phyloP scores from a whole-genome alignment of 805 yeast genomes.

The Schwanniomyces sp. region DNA sequence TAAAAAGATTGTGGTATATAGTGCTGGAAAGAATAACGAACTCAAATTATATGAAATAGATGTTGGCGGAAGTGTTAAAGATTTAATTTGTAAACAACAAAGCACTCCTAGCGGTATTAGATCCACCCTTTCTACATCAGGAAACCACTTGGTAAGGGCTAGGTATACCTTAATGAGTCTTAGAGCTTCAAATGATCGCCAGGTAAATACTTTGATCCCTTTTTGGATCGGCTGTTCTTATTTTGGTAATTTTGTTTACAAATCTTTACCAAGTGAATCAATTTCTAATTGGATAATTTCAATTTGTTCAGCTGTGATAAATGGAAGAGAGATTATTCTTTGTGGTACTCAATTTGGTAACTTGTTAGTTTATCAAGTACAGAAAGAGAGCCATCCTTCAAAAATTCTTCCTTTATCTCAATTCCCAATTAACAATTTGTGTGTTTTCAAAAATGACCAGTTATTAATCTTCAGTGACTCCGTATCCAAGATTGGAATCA shows the following conservation, averaged over 20 bases:
- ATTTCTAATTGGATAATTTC: slow-evolving; percentile 22
- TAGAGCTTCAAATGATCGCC: slow-evolving; percentile 5
- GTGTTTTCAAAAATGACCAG: slow-evolving; percentile 13
- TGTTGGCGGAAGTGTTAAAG: not conserved
- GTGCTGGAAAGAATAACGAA: slow-evolving; percentile 28
- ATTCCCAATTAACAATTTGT: slow-evolving; percentile 21
- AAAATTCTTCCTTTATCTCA: slow-evolving; percentile 18
- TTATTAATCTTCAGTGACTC: slow-evolving; percentile 25
- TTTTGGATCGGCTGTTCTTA: slow-evolving; percentile 11
- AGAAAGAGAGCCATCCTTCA: slow-evolving; percentile 12
- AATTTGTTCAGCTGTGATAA: slow-evolving; percentile 14
- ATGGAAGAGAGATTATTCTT: slow-evolving; percentile 10
- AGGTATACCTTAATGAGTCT: slow-evolving; percentile 3
- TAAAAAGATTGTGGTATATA: slow-evolving; percentile 15
- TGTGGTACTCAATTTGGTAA: slow-evolving; percentile 35
- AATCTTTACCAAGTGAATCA: slow-evolving; percentile 7
- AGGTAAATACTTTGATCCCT: slow-evolving; percentile 10
- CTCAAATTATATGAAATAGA: slow-evolving; percentile 24
- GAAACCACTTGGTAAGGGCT: slow-evolving; percentile 6
- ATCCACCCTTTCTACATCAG: not conserved
- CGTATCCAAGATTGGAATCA: slow-evolving; percentile 29
- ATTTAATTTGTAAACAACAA: not conserved
- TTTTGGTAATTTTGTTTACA: slow-evolving; percentile 9
- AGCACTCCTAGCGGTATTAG: not conserved
- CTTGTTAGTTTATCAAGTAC: slow-evolving; percentile 17